These are phyloP conservation scores for Claviceps humidiphila DNA, from an alignment of 2,329 filamentous ascomycete species.

Conservation along the genomic window DNA sequence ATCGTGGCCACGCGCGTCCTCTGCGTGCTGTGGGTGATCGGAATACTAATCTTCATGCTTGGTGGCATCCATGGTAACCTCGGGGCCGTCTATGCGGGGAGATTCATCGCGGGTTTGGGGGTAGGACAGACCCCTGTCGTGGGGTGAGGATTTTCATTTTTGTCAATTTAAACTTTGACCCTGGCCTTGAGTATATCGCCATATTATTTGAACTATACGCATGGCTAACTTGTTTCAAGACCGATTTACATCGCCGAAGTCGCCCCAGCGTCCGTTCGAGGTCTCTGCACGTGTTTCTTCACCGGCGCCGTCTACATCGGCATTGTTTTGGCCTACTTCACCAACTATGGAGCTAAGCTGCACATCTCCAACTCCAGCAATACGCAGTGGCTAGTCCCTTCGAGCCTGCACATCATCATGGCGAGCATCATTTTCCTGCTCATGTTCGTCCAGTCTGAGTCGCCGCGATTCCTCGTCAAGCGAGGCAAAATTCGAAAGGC, in stretches of 20 bases:
- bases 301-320: slow-evolving; percentile 54
- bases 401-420: slow-evolving; percentile 66
- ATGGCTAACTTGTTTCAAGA: slow-evolving; percentile 6
- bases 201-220: no score
- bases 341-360: slow-evolving; percentile 47
- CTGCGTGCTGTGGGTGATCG: slow-evolving; percentile 42
- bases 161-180: no score
- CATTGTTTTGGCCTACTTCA: slow-evolving; percentile 68
- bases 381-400: slow-evolving; percentile 52
- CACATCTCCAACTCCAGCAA: slow-evolving; percentile 33
- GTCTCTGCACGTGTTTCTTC: slow-evolving; percentile 53
- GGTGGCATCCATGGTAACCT: slow-evolving; percentile 36
- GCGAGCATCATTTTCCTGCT: slow-evolving; percentile 57
- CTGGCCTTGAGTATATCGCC: no score
- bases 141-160: slow-evolving; percentile 20
- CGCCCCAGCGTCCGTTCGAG: slow-evolving; percentile 53
- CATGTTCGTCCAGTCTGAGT: slow-evolving; percentile 56
- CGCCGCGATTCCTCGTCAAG: slow-evolving; percentile 59
- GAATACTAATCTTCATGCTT: slow-evolving; percentile 46
- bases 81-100: slow-evolving; percentile 47
- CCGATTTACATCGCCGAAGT: slow-evolving; percentile 65
- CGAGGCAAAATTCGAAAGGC: slow-evolving; percentile 46
- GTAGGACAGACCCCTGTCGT: slow-evolving; percentile 56
- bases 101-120: slow-evolving; percentile 53
- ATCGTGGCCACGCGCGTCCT: slow-evolving; percentile 48